A percentile compares a stretch with the other conserved stretches of the same genome.
Evolutionary conservation across 2,329 filamentous ascomycete species (phyloP).

Genomic region (Botrytis squamosa): DNA sequence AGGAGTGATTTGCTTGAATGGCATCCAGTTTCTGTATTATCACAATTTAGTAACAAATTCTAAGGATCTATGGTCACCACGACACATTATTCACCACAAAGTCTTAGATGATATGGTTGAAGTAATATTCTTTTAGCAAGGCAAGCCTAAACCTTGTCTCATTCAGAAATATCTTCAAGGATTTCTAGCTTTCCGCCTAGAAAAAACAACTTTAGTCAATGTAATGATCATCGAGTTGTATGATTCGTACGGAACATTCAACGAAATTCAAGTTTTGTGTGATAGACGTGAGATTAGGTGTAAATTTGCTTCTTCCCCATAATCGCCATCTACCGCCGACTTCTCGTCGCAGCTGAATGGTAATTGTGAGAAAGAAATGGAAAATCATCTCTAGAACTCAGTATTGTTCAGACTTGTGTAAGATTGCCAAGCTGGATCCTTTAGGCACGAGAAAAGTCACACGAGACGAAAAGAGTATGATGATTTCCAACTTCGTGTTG

Average conservation of each 20-base stretch:
- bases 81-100: background rate
- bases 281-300: background rate
- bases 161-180: background rate
- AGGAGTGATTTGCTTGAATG: background rate
- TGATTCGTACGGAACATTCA: too few relatives aligned
- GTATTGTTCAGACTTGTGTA: background rate
- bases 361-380: background rate
- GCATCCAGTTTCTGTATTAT: background rate
- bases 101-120: background rate
- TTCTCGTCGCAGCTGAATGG: background rate
- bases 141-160: background rate
- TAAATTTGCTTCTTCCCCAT: background rate
- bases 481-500: background rate
- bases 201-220: too few relatives aligned
- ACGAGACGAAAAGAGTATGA: background rate
- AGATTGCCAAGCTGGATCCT: background rate
- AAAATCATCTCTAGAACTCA: background rate
- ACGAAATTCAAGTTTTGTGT: too few relatives aligned
- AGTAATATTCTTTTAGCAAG: background rate
- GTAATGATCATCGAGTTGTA: too few relatives aligned
- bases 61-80: background rate
- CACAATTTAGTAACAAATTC: background rate
- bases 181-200: too few relatives aligned
- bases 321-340: too few relatives aligned
- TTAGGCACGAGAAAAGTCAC: background rate